phyloP scores from a whole-genome alignment of 768 basidiomycete species.

The Boletus pseudo-olivaceus region DNA sequence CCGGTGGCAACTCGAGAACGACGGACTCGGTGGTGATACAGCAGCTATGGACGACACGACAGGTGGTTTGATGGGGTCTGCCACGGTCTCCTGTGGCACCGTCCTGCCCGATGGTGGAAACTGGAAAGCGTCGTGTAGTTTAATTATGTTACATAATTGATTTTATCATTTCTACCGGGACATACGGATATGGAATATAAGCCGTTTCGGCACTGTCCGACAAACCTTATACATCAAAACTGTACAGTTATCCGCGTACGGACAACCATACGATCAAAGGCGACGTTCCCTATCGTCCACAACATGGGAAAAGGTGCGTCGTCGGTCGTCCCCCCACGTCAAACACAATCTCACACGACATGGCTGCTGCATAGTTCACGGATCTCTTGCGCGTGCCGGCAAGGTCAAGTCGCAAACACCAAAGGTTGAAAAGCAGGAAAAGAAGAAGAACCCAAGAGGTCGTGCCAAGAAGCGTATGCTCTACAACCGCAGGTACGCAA shows the following conservation, averaged over 20 bases:
- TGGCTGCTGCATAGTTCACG: slow-evolving; percentile 67
- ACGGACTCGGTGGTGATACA: no score
- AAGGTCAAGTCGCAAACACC: slow-evolving; percentile 99
- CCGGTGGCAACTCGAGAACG: no score
- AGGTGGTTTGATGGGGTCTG: no score
- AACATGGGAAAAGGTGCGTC: slow-evolving; percentile 72
- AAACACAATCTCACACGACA: background rate
- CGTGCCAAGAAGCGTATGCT: slow-evolving; percentile 95
- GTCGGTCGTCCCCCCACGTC: slow-evolving; percentile 1
- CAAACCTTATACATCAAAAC: slow-evolving; percentile 37
- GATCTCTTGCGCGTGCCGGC: slow-evolving; percentile 98
- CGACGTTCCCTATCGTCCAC: slow-evolving; percentile 46
- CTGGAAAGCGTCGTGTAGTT: no score
- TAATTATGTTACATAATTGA: no score
- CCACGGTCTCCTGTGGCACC: no score
- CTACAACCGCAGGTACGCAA: slow-evolving; percentile 85
- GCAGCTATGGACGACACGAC: no score
- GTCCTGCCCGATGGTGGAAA: no score
- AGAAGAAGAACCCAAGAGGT: slow-evolving; percentile 97
- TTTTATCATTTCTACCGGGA: no score
- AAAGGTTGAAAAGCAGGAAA: slow-evolving; percentile 98
- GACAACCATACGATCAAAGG: slow-evolving; percentile 27
- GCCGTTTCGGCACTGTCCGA: slow-evolving; percentile 25
- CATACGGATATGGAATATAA: no score
- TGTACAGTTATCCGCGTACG: slow-evolving; percentile 40